A percentile compares a stretch with the other conserved stretches of the same genome.
phyloP scores from a whole-genome alignment of 2,329 filamentous ascomycete genomes.

The Trichophaea hybrida region DNA sequence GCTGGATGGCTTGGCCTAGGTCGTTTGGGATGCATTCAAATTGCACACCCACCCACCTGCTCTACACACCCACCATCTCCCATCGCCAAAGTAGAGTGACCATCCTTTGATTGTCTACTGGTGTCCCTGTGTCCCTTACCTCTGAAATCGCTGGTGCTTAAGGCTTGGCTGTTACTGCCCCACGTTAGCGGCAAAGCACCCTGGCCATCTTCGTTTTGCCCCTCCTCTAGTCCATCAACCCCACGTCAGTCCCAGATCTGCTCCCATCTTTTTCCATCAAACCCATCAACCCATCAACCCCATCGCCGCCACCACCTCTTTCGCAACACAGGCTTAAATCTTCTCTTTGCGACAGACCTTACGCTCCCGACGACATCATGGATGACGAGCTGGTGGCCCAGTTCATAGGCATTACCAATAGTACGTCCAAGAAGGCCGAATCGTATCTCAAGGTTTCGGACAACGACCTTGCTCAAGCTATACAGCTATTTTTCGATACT shows the following conservation, averaged over 20 bases:
- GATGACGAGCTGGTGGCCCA: slow-evolving; percentile 54
- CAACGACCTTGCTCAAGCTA: slow-evolving; percentile 68
- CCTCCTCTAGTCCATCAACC: background rate
- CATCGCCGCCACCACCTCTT: slow-evolving; percentile 5
- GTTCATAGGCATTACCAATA: slow-evolving; percentile 71
- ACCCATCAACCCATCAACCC: background rate
- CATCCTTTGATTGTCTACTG: no score
- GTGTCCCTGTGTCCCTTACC: no score
- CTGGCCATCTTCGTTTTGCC: background rate
- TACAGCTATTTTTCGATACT: slow-evolving; percentile 81
- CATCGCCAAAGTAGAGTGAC: no score
- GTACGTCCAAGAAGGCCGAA: slow-evolving; percentile 54
- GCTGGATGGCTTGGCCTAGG: no score
- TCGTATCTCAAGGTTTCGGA: slow-evolving; percentile 78
- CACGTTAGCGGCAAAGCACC: no score
- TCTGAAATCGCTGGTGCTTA: no score
- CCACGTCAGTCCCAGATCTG: no score
- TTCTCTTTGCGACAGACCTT: background rate
- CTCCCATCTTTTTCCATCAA: background rate
- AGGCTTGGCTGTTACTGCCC: no score
- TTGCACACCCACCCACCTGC: no score
- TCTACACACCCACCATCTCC: no score
- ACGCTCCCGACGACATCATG: slow-evolving; percentile 35
- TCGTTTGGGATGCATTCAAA: no score
- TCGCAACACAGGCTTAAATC: slow-evolving; percentile 9